These are phyloP conservation scores for Schizonepeta tenuifolia DNA, from an alignment of 257 asterid species.

Conservation along the genomic window DNA sequence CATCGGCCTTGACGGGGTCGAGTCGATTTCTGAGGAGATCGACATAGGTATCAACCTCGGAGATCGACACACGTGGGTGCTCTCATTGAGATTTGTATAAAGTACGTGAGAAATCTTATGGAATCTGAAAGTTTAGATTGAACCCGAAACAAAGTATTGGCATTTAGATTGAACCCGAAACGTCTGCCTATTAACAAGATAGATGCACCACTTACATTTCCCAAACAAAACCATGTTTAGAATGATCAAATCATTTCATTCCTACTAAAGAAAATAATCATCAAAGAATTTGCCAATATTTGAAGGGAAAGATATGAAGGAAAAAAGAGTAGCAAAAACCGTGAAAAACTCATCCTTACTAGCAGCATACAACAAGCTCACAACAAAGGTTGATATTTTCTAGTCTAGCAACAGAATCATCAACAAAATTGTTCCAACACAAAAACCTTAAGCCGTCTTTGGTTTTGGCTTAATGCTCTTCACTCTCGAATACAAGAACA, in stretches of 20 bases:
- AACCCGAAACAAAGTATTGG: too few relatives aligned
- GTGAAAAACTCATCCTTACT: conserved; percentile 14
- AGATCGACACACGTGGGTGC: too few relatives aligned
- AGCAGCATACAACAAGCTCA: conserved; percentile 26
- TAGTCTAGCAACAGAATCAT: conserved; percentile 40
- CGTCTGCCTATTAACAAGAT: too few relatives aligned
- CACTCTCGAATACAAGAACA: conserved; percentile 91
- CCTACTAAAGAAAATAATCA: conserved; percentile 16
- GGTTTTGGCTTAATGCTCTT: conserved; percentile 78
- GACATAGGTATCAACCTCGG: too few relatives aligned
- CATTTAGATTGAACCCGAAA: too few relatives aligned
- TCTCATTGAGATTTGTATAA: too few relatives aligned
- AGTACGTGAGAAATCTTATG: too few relatives aligned
- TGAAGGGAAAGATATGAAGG: not conserved
- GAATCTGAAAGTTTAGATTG: too few relatives aligned
- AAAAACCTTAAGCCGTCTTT: conserved; percentile 53
- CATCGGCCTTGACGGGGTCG: too few relatives aligned
- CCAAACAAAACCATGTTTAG: not conserved
- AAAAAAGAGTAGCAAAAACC: not conserved
- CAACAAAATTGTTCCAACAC: conserved; percentile 41
- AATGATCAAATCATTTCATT: conserved; percentile 19
- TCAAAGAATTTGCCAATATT: conserved; percentile 25
- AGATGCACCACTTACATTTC: not conserved
- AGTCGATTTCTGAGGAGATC: too few relatives aligned
- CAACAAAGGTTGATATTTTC: conserved; percentile 27